phyloP scores from a whole-genome alignment of 2,329 filamentous ascomycete genomes.

The Neopestalotiopsis rosae region DNA sequence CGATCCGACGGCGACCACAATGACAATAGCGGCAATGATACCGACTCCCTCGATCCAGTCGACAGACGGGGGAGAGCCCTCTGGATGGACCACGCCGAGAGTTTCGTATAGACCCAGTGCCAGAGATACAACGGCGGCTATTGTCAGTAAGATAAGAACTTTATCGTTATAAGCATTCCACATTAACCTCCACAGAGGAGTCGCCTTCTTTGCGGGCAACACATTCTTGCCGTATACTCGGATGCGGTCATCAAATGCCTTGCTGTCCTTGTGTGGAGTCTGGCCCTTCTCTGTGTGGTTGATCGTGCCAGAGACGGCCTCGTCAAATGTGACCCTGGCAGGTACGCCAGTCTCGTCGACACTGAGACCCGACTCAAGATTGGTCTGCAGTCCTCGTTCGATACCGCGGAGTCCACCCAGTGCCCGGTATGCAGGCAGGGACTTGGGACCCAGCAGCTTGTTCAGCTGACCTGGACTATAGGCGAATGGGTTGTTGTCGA shows the following conservation, averaged over 20 bases:
- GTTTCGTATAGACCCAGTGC: slow-evolving; percentile 74
- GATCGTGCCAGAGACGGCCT: slow-evolving; percentile 31
- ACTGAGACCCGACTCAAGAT: slow-evolving; percentile 68
- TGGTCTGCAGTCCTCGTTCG: slow-evolving; percentile 71
- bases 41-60: slow-evolving; percentile 70
- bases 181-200: slow-evolving; percentile 61
- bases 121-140: slow-evolving; percentile 71
- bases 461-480: slow-evolving; percentile 76
- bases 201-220: slow-evolving; percentile 64
- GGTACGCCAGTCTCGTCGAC: slow-evolving; percentile 62
- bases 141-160: slow-evolving; percentile 72
- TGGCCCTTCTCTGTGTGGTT: slow-evolving; percentile 25
- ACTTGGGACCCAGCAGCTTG: slow-evolving; percentile 79
- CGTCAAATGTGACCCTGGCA: slow-evolving; percentile 36
- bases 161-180: slow-evolving; percentile 79
- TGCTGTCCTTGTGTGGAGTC: slow-evolving; percentile 20
- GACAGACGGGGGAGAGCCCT: slow-evolving; percentile 47
- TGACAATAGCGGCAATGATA: slow-evolving; percentile 65
- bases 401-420: slow-evolving; percentile 73
- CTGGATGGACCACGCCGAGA: slow-evolving; percentile 50
- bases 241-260: slow-evolving; percentile 55
- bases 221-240: slow-evolving; percentile 65
- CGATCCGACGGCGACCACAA: slow-evolving; percentile 65
- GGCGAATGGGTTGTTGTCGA: slow-evolving; percentile 74
- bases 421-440: slow-evolving; percentile 70